Conservation (phyloP, 345 rosid genomes). For the Salix suchowensis region DNA sequence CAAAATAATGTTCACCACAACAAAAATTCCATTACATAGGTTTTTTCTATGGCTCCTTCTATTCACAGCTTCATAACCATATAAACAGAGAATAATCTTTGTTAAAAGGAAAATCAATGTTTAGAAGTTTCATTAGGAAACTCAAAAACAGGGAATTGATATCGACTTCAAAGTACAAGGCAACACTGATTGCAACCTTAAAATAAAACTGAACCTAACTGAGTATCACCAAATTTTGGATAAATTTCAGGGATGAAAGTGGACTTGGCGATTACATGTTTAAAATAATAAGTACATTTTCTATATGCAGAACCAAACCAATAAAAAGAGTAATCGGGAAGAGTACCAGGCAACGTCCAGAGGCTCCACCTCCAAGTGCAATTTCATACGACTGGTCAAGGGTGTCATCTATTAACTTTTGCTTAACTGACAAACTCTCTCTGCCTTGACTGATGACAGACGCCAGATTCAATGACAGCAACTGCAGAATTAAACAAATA, state of each 20-base stretch:
- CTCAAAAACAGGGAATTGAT: neutral
- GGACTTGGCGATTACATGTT: neutral
- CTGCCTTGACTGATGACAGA: slow-evolving; percentile 46
- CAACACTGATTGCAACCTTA: neutral
- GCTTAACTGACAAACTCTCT: slow-evolving; percentile 45
- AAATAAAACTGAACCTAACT: neutral
- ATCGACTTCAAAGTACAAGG: neutral
- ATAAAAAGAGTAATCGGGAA: neutral
- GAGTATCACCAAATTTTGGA: neutral
- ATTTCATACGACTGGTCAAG: slow-evolving; percentile 52
- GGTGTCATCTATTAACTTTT: slow-evolving; percentile 44
- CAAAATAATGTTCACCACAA: too few species aligned
- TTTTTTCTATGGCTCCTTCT: neutral
- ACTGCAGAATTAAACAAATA: slow-evolving; percentile 20
- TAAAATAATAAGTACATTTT: neutral
- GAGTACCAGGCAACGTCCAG: slow-evolving; percentile 58
- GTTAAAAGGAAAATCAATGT: neutral
- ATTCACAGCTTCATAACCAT: neutral
- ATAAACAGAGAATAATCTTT: neutral
- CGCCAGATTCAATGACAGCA: slow-evolving; percentile 55
- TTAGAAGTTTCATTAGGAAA: neutral
- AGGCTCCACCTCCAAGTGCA: slow-evolving; percentile 54
- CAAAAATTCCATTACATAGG: too few species aligned
- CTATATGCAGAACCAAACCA: too few species aligned
- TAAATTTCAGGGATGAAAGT: neutral